Conservation (phyloP, 2,329 filamentous ascomycete genomes). For the Penicillium sumatraense region DNA sequence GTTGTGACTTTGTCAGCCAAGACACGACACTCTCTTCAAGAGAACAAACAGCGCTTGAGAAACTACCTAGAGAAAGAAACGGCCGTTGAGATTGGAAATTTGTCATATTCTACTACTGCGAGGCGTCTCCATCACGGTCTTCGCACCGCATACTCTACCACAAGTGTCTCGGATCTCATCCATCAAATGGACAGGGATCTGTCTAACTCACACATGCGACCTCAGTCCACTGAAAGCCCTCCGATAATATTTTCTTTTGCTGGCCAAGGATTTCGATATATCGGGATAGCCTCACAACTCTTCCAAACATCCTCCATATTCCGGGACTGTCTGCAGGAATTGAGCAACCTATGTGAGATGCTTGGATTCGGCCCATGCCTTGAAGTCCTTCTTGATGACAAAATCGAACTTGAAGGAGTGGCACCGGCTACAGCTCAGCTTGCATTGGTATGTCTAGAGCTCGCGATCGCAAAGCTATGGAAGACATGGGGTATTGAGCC, state of each 20-base stretch:
- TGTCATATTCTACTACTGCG: constrained; percentile 70
- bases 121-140: constrained; percentile 47
- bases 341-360: constrained; percentile 37
- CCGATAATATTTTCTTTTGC: constrained; percentile 8
- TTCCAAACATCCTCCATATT: constrained; percentile 38
- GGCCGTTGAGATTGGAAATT: constrained; percentile 54
- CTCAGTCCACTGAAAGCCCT: constrained; percentile 2
- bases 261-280: constrained; percentile 28
- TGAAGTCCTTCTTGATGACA: constrained; percentile 28
- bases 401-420: constrained; percentile 26
- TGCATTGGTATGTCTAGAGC: constrained; percentile 44
- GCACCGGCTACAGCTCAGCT: constrained; percentile 42
- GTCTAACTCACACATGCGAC: constrained; percentile 6
- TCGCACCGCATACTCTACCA: constrained; percentile 37
- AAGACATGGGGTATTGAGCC: constrained; percentile 3
- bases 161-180: constrained; percentile 26
- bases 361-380: constrained; percentile 44
- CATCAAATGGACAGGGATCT: constrained; percentile 30
- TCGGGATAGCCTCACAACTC: constrained; percentile 44
- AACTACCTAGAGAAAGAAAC: constrained; percentile 53
- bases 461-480: constrained; percentile 45
- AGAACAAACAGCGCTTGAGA: constrained; percentile 60
- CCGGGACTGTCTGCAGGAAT: constrained; percentile 34
- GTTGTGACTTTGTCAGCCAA: constrained; percentile 64
- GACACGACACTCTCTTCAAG: constrained; percentile 44